phyloP scores from a whole-genome alignment of 257 asterid species.

The Solanum lycopersicoides region DNA sequence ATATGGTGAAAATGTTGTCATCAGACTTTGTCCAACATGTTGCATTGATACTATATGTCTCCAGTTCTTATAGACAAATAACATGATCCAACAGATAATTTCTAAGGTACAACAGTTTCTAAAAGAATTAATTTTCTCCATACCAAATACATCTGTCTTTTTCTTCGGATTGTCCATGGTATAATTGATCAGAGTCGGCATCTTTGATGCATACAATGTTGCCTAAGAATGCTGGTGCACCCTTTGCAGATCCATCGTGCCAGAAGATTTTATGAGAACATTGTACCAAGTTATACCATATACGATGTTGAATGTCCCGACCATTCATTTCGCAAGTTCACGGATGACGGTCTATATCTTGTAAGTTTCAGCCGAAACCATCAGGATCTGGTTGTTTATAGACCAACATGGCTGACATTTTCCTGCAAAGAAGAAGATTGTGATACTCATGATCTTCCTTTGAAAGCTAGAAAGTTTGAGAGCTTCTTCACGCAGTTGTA shows the following conservation, averaged over 20 bases:
- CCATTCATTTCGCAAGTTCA: constrained; percentile 87
- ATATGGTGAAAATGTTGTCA: not conserved
- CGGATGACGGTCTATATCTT: constrained; percentile 89
- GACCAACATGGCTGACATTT: constrained; percentile 89
- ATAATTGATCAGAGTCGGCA: not conserved
- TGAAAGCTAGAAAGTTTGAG: constrained; percentile 75
- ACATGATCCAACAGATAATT: not conserved
- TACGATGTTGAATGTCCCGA: constrained; percentile 92
- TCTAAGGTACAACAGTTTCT: not conserved
- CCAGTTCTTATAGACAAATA: not conserved
- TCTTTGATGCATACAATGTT: not conserved
- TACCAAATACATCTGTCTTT: not conserved
- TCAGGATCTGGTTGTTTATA: constrained; percentile 84
- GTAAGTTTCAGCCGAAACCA: constrained; percentile 88
- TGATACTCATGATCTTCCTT: constrained; percentile 56
- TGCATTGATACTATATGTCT: not conserved
- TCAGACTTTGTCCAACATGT: not conserved
- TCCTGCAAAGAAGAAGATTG: constrained; percentile 68
- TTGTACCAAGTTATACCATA: constrained; percentile 79
- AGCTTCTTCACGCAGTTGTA: constrained; percentile 80
- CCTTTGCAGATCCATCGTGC: constrained; percentile 50
- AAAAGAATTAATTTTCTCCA: not conserved
- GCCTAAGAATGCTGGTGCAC: constrained; percentile 24
- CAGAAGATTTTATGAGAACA: constrained; percentile 83
- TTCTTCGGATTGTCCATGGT: constrained; percentile 3